Base-by-base conservation (phyloP, 2,329 filamentous ascomycete genomes). In the Chaetomiaceae sp. region DNA sequence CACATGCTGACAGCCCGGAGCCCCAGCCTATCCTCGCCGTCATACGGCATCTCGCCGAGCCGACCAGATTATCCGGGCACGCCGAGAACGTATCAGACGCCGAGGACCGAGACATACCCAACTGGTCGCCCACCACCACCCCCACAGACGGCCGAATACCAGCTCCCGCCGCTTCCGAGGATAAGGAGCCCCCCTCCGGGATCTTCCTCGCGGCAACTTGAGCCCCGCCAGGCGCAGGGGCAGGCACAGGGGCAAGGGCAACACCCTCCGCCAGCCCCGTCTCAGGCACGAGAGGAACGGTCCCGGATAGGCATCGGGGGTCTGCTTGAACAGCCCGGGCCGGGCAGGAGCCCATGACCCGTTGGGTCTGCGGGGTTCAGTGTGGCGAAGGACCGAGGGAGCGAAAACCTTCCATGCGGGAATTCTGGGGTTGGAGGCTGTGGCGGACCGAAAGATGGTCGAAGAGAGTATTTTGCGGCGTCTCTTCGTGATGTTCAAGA, bases 271-370 rank as follows among this genome's bases (percentile, higher is more conserved):
- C 36, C 56, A 12, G 25, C 23, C 5, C 25, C 33, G 6, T 31
- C 56, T 31, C 61, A 61, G 4, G 9, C 42, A 51, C 72, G 76
- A 39, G 77, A 80, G 53, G 79, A 81, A 51, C 74, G 79, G 25
- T 69, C 73, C 17, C 76, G 82, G 15, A 77, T 85, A 45, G 81
- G 83, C 61, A 85, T 85, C 57, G 79, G 76, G 11, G 82, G 81
- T 2, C 72, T 82, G 63, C 80, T 87, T 63, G 83, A 82, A 59
- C 80, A 75, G 67, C 75, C 78, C 22, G 77, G 77, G 61, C 72
- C 66, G n/a, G 42, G 52, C 20, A 59, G 52, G 34, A 51, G 54
- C 33, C 45, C 56, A n/a, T 54, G 48, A 51, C 7, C 22, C 6
- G 4, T 31, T 17, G 5, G 22, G 17, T 5, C 2, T 5, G 17